Conservation (phyloP, 78 protist species). For the Protostelium mycophagum region DNA sequence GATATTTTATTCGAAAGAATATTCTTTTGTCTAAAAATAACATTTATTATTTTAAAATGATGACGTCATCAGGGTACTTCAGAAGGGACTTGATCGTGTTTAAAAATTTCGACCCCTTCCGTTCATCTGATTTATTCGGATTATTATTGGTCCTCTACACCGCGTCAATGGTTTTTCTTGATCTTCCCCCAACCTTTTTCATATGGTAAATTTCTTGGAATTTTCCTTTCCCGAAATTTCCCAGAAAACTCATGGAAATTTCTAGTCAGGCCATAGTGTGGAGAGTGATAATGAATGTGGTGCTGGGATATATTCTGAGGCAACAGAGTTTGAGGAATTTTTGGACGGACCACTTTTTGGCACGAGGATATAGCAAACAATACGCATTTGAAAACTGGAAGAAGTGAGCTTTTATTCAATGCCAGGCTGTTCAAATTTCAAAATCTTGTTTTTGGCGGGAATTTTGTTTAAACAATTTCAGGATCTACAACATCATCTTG, state of each 20-base stretch:
- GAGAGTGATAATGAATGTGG: constrained; percentile 35
- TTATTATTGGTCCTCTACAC: constrained; percentile 32
- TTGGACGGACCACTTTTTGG: constrained; percentile 31
- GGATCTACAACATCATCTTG: constrained; percentile 52
- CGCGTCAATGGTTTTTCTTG: not conserved
- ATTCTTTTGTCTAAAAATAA: no score
- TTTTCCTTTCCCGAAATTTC: not conserved
- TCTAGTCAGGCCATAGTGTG: constrained; percentile 60
- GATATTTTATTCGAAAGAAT: not conserved
- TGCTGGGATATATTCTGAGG: constrained; percentile 28
- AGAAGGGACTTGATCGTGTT: constrained; percentile 50
- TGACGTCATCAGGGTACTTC: constrained; percentile 27
- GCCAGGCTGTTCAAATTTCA: not conserved
- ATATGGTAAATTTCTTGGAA: not conserved
- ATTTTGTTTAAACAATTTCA: not conserved
- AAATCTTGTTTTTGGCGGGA: not conserved
- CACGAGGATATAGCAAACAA: constrained; percentile 13
- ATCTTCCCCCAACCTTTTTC: constrained; percentile 29
- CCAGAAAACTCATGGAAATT: not conserved
- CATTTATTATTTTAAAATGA: not conserved
- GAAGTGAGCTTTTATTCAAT: constrained; percentile 15
- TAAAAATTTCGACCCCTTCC: constrained; percentile 43
- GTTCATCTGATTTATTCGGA: constrained; percentile 45
- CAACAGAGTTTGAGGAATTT: constrained; percentile 28
- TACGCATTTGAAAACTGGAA: constrained; percentile 68